Evolutionary conservation across 1,284 basidiomycete species (phyloP).

Genomic region (Boletus sp.): DNA sequence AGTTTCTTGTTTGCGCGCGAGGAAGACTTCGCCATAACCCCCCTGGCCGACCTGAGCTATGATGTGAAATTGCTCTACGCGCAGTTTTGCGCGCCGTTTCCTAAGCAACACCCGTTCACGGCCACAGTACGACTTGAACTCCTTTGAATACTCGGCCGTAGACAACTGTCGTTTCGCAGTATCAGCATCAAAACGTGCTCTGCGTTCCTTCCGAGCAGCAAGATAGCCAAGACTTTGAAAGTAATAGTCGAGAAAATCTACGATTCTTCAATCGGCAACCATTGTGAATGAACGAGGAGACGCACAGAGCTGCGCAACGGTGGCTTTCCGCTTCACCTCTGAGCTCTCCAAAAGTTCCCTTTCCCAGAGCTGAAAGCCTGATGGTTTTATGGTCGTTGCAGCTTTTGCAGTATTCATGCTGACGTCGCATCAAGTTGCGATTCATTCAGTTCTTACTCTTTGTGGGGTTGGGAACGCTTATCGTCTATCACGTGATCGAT

Average conservation of each 20-base stretch:
- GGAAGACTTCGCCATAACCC: constrained; percentile 92
- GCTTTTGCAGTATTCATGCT: constrained; percentile 58
- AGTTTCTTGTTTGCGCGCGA: constrained; percentile 88
- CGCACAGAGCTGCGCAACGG: constrained; percentile 92
- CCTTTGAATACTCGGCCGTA: constrained; percentile 63
- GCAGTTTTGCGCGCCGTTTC: constrained; percentile 80
- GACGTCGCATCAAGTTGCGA: constrained; percentile 42
- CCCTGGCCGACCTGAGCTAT: constrained; percentile 97
- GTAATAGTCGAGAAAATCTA: constrained; percentile 93
- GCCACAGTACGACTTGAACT: constrained; percentile 88
- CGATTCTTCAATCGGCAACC: constrained; percentile 13
- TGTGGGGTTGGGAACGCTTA: no score
- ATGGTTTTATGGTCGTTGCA: constrained; percentile 50
- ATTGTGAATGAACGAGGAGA: constrained; percentile 38
- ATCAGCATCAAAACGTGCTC: constrained; percentile 79
- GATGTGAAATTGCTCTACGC: constrained; percentile 90
- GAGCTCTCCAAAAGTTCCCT: constrained; percentile 74
- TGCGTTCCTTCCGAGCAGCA: constrained; percentile 76
- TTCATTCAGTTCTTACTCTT: not conserved
- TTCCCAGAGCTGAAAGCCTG: constrained; percentile 75
- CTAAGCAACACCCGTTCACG: constrained; percentile 89
- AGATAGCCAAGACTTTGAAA: constrained; percentile 90
- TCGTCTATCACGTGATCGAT: constrained; percentile 20
- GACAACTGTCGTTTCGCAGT: constrained; percentile 66
- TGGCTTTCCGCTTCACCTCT: constrained; percentile 90